Conservation (phyloP, 345 rosid species). For the Lumnitzera racemosa region DNA sequence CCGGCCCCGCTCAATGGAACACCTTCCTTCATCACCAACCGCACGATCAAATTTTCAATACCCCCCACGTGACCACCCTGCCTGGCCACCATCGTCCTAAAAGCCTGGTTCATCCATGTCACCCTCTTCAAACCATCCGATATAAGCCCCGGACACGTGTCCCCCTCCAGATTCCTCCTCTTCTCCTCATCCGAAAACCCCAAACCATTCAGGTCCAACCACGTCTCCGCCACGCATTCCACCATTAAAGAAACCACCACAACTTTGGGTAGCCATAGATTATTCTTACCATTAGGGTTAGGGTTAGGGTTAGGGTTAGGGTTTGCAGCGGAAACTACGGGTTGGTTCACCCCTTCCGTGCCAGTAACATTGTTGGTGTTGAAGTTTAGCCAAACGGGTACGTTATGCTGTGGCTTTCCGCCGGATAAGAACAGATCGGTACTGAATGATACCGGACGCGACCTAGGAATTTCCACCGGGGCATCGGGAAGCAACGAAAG, state of each 20-base stretch:
- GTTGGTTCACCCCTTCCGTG: neutral
- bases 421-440: neutral
- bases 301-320: too few species aligned
- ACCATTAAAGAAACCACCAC: conserved; percentile 42
- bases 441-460: neutral
- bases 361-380: conserved; percentile 12
- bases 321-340: too few species aligned
- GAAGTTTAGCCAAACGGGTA: conserved; percentile 46
- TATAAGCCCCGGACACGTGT: conserved; percentile 76
- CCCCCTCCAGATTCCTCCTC: conserved; percentile 42
- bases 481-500: conserved; percentile 61
- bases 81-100: conserved; percentile 39
- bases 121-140: conserved; percentile 63
- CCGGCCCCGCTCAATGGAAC: conserved; percentile 11
- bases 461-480: conserved; percentile 28
- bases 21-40: conserved; percentile 55
- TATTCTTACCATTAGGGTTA: too few species aligned
- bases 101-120: conserved; percentile 69
- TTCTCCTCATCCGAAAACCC: conserved; percentile 56
- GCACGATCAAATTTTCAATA: conserved; percentile 34
- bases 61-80: conserved; percentile 12
- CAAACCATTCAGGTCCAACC: conserved; percentile 41
- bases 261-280: conserved; percentile 2
- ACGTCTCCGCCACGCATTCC: conserved; percentile 66
- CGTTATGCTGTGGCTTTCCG: conserved; percentile 6